These are phyloP conservation scores for Tulasnella sp. DNA, from an alignment of 768 basidiomycete genomes.

Conservation along the genomic window DNA sequence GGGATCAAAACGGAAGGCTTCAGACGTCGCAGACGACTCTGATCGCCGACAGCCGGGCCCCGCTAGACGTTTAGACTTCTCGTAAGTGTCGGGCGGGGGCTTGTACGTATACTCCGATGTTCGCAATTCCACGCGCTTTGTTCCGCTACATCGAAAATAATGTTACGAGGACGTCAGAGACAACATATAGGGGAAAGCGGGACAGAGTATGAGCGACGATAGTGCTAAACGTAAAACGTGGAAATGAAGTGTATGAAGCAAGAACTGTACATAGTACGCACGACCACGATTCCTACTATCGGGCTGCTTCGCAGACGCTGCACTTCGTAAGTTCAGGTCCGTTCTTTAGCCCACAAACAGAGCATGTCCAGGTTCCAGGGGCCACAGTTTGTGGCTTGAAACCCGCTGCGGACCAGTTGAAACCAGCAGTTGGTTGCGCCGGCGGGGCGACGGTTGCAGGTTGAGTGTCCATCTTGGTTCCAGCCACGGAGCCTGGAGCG, in stretches of 20 bases:
- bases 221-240: neutral
- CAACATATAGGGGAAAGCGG: conserved; percentile 4
- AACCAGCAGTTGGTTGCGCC: neutral
- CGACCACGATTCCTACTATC: conserved; percentile 16
- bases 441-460: conserved; percentile 1
- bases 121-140: neutral
- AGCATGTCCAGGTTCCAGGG: conserved; percentile 34
- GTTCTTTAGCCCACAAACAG: conserved; percentile 30
- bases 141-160: conserved; percentile 10
- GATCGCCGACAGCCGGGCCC: conserved; percentile 11
- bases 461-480: neutral
- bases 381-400: neutral
- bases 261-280: conserved; percentile 1
- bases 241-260: neutral
- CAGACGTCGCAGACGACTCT: conserved; percentile 15
- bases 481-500: conserved; percentile 33
- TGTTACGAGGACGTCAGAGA: neutral
- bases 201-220: neutral
- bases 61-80: conserved; percentile 29
- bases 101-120: neutral
- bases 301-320: conserved; percentile 29
- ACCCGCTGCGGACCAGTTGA: conserved; percentile 37
- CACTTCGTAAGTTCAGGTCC: conserved; percentile 28
- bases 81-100: neutral
- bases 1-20: conserved; percentile 43